These are phyloP conservation scores for Exobasidium cylindrosporum DNA, from an alignment of 1,284 basidiomycete species.

Conservation along the genomic window DNA sequence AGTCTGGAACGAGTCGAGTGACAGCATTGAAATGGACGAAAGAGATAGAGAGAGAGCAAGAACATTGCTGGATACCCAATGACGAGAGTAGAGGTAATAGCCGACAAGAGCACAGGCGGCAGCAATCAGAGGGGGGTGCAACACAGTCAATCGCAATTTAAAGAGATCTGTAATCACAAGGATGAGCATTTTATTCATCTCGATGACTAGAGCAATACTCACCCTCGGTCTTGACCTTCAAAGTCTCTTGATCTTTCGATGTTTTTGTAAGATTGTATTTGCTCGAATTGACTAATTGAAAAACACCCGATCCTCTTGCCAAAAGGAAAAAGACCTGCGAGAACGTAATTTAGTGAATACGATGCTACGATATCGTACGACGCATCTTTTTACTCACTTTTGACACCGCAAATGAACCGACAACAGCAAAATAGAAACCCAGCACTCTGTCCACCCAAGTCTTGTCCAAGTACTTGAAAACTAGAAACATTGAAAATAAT, in stretches of 20 bases:
- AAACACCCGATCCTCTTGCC: conserved; percentile 1
- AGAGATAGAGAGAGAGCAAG: conserved; percentile 80
- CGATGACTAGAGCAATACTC: too few species aligned
- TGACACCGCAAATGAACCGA: conserved; percentile 40
- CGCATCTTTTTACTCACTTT: conserved; percentile 19
- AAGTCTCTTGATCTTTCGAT: background rate
- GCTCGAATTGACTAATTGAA: background rate
- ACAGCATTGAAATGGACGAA: conserved; percentile 75
- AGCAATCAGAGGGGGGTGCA: conserved; percentile 61
- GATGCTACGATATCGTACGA: background rate
- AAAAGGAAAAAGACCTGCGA: conserved; percentile 11
- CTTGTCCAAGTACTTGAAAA: conserved; percentile 52
- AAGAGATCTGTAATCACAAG: background rate
- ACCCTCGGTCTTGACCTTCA: conserved; percentile 4
- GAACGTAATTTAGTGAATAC: background rate
- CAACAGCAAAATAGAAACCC: conserved; percentile 49
- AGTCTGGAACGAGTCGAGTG: conserved; percentile 85
- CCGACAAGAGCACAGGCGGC: conserved; percentile 67
- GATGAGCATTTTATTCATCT: background rate
- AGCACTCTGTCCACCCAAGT: conserved; percentile 44
- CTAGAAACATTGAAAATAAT: conserved; percentile 43
- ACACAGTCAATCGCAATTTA: background rate
- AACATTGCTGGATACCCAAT: conserved; percentile 74
- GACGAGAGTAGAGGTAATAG: conserved; percentile 64
- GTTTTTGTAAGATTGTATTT: background rate